Percentiles rank a stretch among this genome's conserved stretches.
Evolutionary conservation across 2,329 filamentous ascomycete genomes (phyloP).

Genomic region (Aurifilum marmelostoma): DNA sequence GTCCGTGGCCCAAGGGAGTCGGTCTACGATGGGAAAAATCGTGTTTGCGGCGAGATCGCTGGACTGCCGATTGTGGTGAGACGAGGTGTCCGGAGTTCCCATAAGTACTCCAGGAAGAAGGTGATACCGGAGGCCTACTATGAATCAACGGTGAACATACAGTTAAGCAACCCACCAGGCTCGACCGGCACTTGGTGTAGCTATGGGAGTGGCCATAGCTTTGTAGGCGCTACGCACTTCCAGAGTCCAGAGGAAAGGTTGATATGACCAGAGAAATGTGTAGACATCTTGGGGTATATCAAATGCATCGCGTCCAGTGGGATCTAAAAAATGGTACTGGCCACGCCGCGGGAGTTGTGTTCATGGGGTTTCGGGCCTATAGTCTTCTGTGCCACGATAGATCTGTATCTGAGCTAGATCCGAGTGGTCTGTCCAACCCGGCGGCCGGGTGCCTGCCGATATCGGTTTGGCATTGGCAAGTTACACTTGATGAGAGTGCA

Average conservation of each 20-base stretch:
- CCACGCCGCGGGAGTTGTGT: neutral
- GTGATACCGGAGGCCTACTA: neutral
- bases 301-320: neutral
- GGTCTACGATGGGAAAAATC: neutral
- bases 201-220: neutral
- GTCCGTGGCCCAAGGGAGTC: neutral
- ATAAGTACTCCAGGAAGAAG: neutral
- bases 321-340: neutral
- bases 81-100: neutral
- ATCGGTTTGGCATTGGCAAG: constrained; percentile 7
- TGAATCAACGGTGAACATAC: neutral
- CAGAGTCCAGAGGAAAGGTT: neutral
- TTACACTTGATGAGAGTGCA: constrained; percentile 18
- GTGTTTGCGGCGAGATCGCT: neutral
- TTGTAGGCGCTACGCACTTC: neutral
- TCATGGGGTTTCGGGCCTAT: neutral
- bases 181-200: neutral
- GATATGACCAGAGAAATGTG: neutral
- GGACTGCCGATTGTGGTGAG: neutral
- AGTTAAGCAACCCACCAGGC: neutral
- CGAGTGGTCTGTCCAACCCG: constrained; percentile 9
- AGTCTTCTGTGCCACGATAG: neutral
- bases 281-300: neutral
- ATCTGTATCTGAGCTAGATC: neutral
- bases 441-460: constrained; percentile 10